Evolutionary conservation across 1,284 basidiomycete species (phyloP), one percentile per base, ranked within the genome.

Genomic region (Ganoderma leucocontextum): DNA sequence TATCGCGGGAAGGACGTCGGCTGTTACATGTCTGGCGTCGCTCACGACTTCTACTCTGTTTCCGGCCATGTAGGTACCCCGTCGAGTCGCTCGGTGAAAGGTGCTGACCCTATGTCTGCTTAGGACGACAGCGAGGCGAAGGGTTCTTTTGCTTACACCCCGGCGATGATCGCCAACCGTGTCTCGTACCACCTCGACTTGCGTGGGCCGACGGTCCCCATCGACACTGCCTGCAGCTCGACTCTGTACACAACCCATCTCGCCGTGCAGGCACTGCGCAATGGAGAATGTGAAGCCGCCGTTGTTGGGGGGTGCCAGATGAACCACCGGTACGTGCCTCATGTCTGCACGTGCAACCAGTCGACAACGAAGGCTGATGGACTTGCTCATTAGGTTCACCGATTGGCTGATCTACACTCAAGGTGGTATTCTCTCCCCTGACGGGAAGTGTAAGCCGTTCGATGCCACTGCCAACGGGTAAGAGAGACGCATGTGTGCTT

Each of bases 201-300:
- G 36, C 76, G 75, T 3, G 82, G 82, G 9, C 86, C 85, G 19
- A 86, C 86, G 5, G 66, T 87, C 44, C 82, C 84, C 9, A 73
- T 82, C 0, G 86, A 87, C 71, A 86, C 86, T 0, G 86, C 84
- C 4, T 87, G 86, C 70, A 85, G 83, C 62, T 86, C 84, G 38
- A 82, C 80, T 47, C 75, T 84, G 5, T 82, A 80, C 6, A 83
- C 83, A 7, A 78, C 83, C 52, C 85, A 87, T 71, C 79, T 87
- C 19, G 86, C 85, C 2, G 78, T 85, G 3, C 81, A 82, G 52
- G 81, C 83, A 1, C 75, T 87, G 4, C 75, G 74, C 35, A 75
- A 76, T 52, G 85, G 85, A 2, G 86, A 87, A 60, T 81, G 85
- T 59, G 82, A 85, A 38, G 80, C 83, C n/a, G 86, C 86, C 2